A percentile compares a stretch with the other conserved stretches of the same genome.
These are phyloP conservation scores for Phytophthora pini DNA, from an alignment of 352 stramenopile species.

Conservation along the genomic window DNA sequence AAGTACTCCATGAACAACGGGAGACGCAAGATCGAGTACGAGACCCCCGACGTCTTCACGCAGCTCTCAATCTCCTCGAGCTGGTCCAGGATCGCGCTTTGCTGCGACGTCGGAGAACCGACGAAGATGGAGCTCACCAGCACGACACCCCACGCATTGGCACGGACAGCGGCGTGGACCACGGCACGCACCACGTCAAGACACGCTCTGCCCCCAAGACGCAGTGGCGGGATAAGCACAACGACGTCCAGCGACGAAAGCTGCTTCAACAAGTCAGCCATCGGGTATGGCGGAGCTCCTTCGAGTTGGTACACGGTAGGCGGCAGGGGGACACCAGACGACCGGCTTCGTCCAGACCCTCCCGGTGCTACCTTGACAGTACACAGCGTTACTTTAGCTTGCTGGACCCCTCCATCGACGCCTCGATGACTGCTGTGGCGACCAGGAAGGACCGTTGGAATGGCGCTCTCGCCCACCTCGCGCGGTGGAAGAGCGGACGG, in stretches of 20 bases:
- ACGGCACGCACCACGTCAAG: constrained; percentile 66
- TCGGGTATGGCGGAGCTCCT: constrained; percentile 46
- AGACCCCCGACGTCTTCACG: constrained; percentile 62
- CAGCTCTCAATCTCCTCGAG: constrained; percentile 70
- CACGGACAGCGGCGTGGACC: constrained; percentile 51
- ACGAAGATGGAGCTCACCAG: constrained; percentile 76
- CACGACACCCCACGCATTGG: constrained; percentile 77
- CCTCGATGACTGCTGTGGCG: constrained; percentile 7
- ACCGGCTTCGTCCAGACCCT: constrained; percentile 11
- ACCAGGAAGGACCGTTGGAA: constrained; percentile 44
- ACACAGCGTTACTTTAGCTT: constrained; percentile 76
- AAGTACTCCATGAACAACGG: constrained; percentile 88
- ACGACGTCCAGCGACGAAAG: constrained; percentile 72
- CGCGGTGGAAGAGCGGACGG: constrained; percentile 34
- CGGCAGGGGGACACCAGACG: constrained; percentile 12
- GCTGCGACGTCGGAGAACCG: constrained; percentile 34
- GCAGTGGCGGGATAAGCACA: constrained; percentile 72
- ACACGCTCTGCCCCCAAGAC: constrained; percentile 51
- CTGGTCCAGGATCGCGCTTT: constrained; percentile 52
- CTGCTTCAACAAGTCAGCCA: constrained; percentile 64
- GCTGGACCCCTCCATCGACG: constrained; percentile 34
- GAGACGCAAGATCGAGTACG: constrained; percentile 68
- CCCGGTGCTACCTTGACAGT: constrained; percentile 61
- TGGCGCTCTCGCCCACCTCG: constrained; percentile 52
- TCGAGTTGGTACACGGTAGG: constrained; percentile 52